A percentile compares a stretch with the other conserved stretches of the same genome.
Evolutionary conservation across 441 rosid species (phyloP).

Genomic region (Metrosideros polymorpha): DNA sequence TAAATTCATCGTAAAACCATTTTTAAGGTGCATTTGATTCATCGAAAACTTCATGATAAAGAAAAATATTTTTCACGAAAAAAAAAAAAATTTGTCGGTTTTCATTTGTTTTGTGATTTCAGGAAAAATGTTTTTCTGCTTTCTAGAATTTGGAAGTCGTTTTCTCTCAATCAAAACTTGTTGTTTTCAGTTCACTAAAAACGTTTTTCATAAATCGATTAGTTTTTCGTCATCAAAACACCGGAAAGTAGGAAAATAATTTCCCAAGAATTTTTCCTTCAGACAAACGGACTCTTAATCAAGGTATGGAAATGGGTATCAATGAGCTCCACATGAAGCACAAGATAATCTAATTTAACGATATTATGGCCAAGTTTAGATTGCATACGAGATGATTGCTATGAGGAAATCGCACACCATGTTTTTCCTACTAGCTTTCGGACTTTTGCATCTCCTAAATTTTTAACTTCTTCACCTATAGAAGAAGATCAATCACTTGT

Average conservation of each 20-base stretch:
- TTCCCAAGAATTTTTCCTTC: too few relatives aligned
- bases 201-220: not conserved
- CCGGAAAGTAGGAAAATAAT: not conserved
- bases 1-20: not conserved
- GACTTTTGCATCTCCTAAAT: not conserved
- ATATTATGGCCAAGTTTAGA: not conserved
- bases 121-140: fast-evolving
- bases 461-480: not conserved
- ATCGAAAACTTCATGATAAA: too few relatives aligned
- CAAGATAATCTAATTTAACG: not conserved
- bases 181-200: not conserved
- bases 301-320: not conserved
- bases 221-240: not conserved
- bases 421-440: not conserved
- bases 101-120: too few relatives aligned
- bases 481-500: not conserved
- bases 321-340: not conserved
- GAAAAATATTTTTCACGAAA: too few relatives aligned
- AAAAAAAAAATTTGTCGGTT: too few relatives aligned
- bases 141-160: fast-evolving
- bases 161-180: not conserved
- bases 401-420: not conserved
- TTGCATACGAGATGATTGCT: not conserved
- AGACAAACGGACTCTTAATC: not conserved
- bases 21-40: too few relatives aligned